Conservation (phyloP, 371 early-diverging fungal genomes). For the Mortierella polycephala region DNA sequence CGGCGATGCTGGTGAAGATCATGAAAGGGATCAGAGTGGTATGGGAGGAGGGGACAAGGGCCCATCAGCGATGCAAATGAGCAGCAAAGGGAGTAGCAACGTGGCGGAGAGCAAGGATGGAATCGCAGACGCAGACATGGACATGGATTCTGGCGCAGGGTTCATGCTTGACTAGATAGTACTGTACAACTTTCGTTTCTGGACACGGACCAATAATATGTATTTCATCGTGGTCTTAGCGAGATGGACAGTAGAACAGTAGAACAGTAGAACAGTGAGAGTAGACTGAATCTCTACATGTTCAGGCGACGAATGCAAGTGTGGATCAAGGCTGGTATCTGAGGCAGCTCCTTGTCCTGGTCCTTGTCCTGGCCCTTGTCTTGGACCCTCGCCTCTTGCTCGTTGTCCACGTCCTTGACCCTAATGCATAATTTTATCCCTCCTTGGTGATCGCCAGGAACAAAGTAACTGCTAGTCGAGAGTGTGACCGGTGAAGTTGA, state of each 20-base stretch:
- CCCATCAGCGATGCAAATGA: background rate
- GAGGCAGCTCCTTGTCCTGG: background rate
- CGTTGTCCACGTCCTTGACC: background rate
- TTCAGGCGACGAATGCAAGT: background rate
- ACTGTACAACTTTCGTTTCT: background rate
- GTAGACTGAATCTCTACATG: too few species aligned
- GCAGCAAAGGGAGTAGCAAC: too few species aligned
- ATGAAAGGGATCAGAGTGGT: background rate
- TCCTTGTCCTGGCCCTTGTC: background rate
- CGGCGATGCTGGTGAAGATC: background rate
- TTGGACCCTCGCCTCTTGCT: background rate
- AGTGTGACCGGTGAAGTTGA: background rate
- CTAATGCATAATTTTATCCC: background rate
- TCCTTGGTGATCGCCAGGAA: background rate
- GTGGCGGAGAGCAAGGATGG: background rate
- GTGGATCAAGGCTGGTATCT: constrained; percentile 14
- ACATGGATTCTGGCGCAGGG: constrained; percentile 30
- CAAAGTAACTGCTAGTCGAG: background rate
- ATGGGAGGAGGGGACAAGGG: background rate
- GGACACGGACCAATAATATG: constrained; percentile 1
- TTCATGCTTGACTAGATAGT: constrained; percentile 37
- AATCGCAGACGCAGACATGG: background rate
- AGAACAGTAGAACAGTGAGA: too few species aligned
- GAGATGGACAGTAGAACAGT: too few species aligned
- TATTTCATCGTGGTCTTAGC: background rate